Conservation (phyloP, 2,329 filamentous ascomycete species). For the Zopfia rhizophila region DNA sequence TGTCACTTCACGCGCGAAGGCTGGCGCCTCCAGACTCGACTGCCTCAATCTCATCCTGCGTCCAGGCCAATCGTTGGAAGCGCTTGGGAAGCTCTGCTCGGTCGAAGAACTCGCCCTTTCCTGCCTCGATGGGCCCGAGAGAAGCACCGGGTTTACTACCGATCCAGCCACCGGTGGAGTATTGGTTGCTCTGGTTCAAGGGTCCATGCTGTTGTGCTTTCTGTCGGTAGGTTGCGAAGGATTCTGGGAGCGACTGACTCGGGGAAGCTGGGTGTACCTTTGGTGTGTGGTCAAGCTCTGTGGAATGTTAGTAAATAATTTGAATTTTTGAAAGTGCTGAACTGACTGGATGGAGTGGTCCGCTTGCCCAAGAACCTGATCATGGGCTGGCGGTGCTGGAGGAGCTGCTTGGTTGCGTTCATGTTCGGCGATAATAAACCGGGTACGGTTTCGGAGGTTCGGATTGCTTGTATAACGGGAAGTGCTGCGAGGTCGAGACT, state of each 20-base stretch:
- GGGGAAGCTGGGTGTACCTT: conserved; percentile 79
- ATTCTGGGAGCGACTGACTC: conserved; percentile 70
- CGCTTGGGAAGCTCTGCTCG: conserved; percentile 85
- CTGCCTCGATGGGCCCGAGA: conserved; percentile 77
- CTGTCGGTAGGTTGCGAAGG: conserved; percentile 81
- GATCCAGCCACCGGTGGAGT: conserved; percentile 52
- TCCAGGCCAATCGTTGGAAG: conserved; percentile 81
- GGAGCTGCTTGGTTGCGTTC: conserved; percentile 58
- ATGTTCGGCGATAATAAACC: conserved; percentile 40
- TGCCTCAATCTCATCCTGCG: conserved; percentile 88
- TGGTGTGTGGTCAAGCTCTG: conserved; percentile 80
- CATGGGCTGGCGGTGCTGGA: conserved; percentile 61
- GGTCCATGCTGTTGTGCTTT: conserved; percentile 82
- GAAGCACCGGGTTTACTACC: conserved; percentile 74
- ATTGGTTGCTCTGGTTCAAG: conserved; percentile 56
- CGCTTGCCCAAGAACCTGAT: conserved; percentile 64
- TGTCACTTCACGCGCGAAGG: conserved; percentile 59
- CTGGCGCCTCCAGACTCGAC: conserved; percentile 92
- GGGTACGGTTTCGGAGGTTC: conserved; percentile 9
- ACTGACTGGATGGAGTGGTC: conserved; percentile 55
- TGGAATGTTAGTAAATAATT: conserved; percentile 22
- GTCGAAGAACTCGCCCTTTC: conserved; percentile 84
- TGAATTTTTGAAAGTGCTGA: not conserved
- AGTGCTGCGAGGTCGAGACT: not conserved
- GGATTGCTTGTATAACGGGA: not conserved